Conservation (phyloP, 371 early-diverging fungal species). For the Mucor plumbeus region DNA sequence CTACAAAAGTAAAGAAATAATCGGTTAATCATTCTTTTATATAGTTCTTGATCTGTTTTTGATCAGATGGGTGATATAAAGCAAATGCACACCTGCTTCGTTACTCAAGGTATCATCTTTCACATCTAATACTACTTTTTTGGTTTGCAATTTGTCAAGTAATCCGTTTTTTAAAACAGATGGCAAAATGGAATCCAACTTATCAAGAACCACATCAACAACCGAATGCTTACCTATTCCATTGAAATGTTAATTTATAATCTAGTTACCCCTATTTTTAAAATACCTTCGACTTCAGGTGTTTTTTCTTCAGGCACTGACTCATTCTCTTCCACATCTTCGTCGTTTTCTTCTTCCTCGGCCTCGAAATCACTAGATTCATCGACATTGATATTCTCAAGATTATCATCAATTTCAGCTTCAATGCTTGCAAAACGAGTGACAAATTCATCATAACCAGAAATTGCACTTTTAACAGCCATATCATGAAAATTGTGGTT, state of each 20-base stretch:
- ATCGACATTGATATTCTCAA: slow-evolving; percentile 14
- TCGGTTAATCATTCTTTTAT: not conserved
- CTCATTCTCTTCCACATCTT: not conserved
- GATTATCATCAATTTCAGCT: slow-evolving; percentile 35
- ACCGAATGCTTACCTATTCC: slow-evolving; percentile 21
- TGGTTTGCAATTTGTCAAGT: slow-evolving; percentile 15
- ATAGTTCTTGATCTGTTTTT: not conserved
- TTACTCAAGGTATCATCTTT: not conserved
- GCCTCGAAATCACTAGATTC: slow-evolving; percentile 21
- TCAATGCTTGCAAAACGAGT: slow-evolving; percentile 36
- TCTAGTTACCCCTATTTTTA: not conserved
- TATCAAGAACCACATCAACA: slow-evolving; percentile 19
- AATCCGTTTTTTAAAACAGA: slow-evolving; percentile 15
- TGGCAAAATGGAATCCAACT: slow-evolving; percentile 30
- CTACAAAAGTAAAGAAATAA: slow-evolving; percentile 28
- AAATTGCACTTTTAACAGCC: slow-evolving; percentile 72
- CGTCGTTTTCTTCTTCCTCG: slow-evolving; percentile 9
- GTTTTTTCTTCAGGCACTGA: not conserved
- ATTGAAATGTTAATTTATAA: not conserved
- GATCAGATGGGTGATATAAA: too few species aligned
- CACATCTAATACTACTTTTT: slow-evolving; percentile 4
- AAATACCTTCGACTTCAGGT: not conserved
- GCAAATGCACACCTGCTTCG: slow-evolving; percentile 23
- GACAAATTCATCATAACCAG: slow-evolving; percentile 65
- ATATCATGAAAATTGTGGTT: slow-evolving; percentile 82